phyloP scores from a whole-genome alignment of 371 early-diverging fungal genomes.

The Mucor plumbeus region DNA sequence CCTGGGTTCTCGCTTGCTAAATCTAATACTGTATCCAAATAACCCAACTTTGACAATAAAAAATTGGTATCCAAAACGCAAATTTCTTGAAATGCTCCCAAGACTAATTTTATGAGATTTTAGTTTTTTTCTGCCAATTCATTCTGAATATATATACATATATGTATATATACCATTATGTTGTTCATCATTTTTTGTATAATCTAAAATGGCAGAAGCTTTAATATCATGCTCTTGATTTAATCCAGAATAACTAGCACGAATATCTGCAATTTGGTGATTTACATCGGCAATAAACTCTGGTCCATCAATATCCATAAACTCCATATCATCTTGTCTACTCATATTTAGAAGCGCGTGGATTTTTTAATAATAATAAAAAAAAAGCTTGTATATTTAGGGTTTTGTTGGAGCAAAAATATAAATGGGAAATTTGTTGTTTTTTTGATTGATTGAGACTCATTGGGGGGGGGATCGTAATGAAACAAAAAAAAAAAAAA shows the following conservation, averaged over 20 bases:
- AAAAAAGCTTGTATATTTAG: no score
- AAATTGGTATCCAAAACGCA: slow-evolving; percentile 50
- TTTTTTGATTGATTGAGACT: no score
- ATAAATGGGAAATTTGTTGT: no score
- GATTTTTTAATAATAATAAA: no score
- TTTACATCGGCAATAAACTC: slow-evolving; percentile 44
- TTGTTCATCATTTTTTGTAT: background rate
- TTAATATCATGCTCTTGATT: background rate
- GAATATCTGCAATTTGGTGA: slow-evolving; percentile 34
- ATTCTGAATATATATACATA: background rate
- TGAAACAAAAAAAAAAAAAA: no score
- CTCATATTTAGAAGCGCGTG: background rate
- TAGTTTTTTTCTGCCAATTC: background rate
- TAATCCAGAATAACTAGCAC: slow-evolving; percentile 11
- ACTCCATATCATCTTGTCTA: slow-evolving; percentile 5
- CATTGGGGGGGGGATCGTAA: no score
- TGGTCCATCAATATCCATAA: slow-evolving; percentile 51
- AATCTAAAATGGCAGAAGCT: background rate
- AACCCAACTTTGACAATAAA: slow-evolving; percentile 44
- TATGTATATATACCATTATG: background rate
- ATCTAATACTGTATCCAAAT: slow-evolving; percentile 25
- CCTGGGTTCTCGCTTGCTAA: slow-evolving; percentile 33
- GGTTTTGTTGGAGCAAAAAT: no score
- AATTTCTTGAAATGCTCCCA: slow-evolving; percentile 18
- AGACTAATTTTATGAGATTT: background rate